Evolutionary conservation across 2,329 filamentous ascomycete species (phyloP), one percentile per base, ranked within the genome.

Genomic region (Ustulina deusta): DNA sequence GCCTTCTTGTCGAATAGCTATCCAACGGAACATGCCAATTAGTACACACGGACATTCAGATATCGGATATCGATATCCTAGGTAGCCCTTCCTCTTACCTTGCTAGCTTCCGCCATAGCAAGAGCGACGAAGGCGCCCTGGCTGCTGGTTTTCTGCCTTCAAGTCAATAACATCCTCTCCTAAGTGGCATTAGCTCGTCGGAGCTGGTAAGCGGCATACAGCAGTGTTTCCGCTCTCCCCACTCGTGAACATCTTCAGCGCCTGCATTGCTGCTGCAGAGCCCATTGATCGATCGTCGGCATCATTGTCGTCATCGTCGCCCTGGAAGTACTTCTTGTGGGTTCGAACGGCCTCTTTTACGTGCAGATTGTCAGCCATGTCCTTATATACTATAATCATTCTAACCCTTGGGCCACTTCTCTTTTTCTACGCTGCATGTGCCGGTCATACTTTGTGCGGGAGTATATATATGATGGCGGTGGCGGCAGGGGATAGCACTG

Each of bases 41-140:
- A 67, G 60, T 17, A 55, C 13, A 29, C 22, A 40, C 11, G 2
- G 10, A 15, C 6, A 48, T n/a, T 1, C 9, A n/a, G 20, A 49
- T 49, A 36, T 13, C 38, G 46, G 20, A 9, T n/a, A 36, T 15
- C n/a, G 4, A 25, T 1, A n/a, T 36, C 42, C 3, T 20, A n/a
- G 40, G 17, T 17, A 34, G 32, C 17, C 25, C 22, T 25, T 44
- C 27, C 10, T 74, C 81, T 62, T 69, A 94, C 83, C 85, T 94
- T 94, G 76, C 90, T 90, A 38, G 93, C 94, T 83, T 97, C 91
- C 9, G 87, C 89, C 93, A 97, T 94, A 49, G 94, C 94, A 78
- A 97, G 84, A 4, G 91, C 92, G 70, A 97, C 87, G 76, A 97
- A 93, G 69, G 91, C 87, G 78, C 91, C 93, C 85, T 97, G 90